A percentile compares a stretch with the other conserved stretches of the same genome.
phyloP scores from a whole-genome alignment of 768 basidiomycete species.

The Imleria badia region DNA sequence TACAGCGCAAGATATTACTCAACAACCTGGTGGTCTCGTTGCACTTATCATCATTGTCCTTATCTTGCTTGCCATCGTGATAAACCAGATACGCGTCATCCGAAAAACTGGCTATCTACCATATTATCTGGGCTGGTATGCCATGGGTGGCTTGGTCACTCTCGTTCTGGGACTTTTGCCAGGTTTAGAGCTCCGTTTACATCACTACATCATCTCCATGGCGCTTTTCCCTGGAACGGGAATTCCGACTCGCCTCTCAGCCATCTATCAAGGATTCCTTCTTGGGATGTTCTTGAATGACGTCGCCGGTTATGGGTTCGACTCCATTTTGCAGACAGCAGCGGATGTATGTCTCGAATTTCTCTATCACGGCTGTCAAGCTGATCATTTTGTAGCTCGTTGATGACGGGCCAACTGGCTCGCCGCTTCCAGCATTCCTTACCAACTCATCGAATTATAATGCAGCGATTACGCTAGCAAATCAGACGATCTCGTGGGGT shows the following conservation, averaged over 20 bases:
- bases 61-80: slow-evolving; percentile 53
- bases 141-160: slow-evolving; percentile 60
- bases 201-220: slow-evolving; percentile 82
- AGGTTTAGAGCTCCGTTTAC: slow-evolving; percentile 65
- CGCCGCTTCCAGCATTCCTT: slow-evolving; percentile 65
- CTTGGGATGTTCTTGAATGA: slow-evolving; percentile 83
- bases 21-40: slow-evolving; percentile 64
- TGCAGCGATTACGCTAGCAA: slow-evolving; percentile 47
- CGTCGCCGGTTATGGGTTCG: slow-evolving; percentile 76
- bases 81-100: slow-evolving; percentile 81
- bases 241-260: slow-evolving; percentile 78
- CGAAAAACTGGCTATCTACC: slow-evolving; percentile 84
- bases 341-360: slow-evolving; percentile 50
- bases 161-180: slow-evolving; percentile 70
- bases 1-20: slow-evolving; percentile 62
- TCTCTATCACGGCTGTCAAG: not conserved
- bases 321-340: slow-evolving; percentile 74
- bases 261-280: slow-evolving; percentile 78
- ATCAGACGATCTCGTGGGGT: slow-evolving; percentile 61
- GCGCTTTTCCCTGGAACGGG: slow-evolving; percentile 73
- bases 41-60: slow-evolving; percentile 69
- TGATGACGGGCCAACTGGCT: slow-evolving; percentile 69
- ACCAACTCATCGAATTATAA: slow-evolving; percentile 75
- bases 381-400: slow-evolving; percentile 49
- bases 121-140: slow-evolving; percentile 74